Conservation (phyloP, 202 grass and related monocot species). For the Panicum hallii region DNA sequence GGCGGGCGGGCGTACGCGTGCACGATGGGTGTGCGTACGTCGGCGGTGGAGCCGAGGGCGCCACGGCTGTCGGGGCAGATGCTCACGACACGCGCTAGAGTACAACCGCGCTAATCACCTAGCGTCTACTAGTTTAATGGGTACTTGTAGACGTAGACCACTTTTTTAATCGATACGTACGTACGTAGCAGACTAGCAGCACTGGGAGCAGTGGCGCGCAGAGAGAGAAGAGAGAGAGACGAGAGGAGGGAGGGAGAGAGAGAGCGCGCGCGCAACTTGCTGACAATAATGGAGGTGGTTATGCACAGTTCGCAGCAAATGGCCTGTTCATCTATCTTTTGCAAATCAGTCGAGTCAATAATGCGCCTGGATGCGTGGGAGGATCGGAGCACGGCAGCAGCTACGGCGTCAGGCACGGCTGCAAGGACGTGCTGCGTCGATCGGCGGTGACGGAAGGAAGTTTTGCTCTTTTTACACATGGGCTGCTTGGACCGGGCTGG, state of each 20-base stretch:
- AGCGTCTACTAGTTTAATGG: constrained; percentile 33
- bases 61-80: constrained; percentile 50
- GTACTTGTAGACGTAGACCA: constrained; percentile 33
- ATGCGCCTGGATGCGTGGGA: not conserved
- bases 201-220: not conserved
- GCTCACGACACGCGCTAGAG: constrained; percentile 44
- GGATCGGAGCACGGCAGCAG: not conserved
- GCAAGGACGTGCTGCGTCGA: too few species aligned
- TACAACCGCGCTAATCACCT: constrained; percentile 36
- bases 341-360: not conserved
- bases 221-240: not conserved
- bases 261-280: not conserved
- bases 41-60: constrained; percentile 44
- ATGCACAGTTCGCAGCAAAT: constrained; percentile 39
- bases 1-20: not conserved
- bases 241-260: not conserved
- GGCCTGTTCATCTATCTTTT: not conserved
- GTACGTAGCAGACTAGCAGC: not conserved
- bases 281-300: constrained; percentile 42
- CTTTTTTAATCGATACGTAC: not conserved
- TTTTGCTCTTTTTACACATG: too few species aligned
- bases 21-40: constrained; percentile 20
- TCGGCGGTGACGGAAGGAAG: too few species aligned
- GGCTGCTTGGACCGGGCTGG: too few species aligned
- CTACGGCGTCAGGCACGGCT: too few species aligned